Evolutionary conservation across 179 eudicot genomes (phyloP).

Genomic region (Beta lomatogona): DNA sequence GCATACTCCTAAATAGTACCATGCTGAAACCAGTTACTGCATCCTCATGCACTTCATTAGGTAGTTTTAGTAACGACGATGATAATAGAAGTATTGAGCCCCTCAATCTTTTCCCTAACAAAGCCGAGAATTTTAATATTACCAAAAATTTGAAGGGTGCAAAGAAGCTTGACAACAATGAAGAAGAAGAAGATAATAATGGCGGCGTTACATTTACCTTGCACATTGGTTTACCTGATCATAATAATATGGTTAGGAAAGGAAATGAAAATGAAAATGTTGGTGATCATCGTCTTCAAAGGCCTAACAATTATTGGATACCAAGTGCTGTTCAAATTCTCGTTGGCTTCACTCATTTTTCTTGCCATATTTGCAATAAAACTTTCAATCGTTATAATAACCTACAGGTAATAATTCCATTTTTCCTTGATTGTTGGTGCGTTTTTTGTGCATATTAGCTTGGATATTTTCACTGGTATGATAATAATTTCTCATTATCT

Average conservation of each 20-base stretch:
- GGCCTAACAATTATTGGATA: conserved; percentile 51
- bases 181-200: conserved; percentile 18
- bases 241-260: conserved; percentile 3
- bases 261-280: neutral
- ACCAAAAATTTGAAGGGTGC: neutral
- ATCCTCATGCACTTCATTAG: conserved; percentile 10
- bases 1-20: neutral
- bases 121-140: conserved; percentile 22
- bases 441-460: neutral
- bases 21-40: conserved; percentile 19
- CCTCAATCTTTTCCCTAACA: conserved; percentile 41
- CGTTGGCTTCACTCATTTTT: conserved; percentile 68
- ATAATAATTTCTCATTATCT: no score
- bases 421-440: neutral
- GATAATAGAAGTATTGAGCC: conserved; percentile 18
- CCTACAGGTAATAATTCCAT: conserved; percentile 52
- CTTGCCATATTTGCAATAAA: conserved; percentile 67
- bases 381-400: conserved; percentile 73
- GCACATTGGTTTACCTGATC: conserved; percentile 58
- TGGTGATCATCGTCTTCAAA: neutral
- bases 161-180: conserved; percentile 8
- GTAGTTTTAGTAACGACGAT: conserved; percentile 9
- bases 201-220: conserved; percentile 45
- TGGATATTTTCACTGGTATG: no score
- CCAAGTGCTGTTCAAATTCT: conserved; percentile 58